A percentile compares a stretch with the other conserved stretches of the same genome.
Conservation (phyloP, 345 rosid species). For the Eucalyptus dawsonii region DNA sequence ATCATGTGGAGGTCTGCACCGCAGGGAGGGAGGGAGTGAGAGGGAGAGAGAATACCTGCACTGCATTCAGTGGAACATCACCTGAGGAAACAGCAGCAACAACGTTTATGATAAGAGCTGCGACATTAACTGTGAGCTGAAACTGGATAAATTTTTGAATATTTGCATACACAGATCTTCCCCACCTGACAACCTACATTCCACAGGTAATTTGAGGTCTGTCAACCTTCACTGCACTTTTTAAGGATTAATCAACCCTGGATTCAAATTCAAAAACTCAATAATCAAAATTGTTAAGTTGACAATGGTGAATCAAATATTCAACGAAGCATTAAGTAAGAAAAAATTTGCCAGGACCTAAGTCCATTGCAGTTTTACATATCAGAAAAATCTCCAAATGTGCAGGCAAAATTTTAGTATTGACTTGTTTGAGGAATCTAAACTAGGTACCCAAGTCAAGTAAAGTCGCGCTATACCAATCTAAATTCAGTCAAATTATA, state of each 20-base stretch:
- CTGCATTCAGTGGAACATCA: constrained; percentile 94
- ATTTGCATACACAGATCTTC: constrained; percentile 96
- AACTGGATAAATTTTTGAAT: constrained; percentile 98
- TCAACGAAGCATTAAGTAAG: background rate
- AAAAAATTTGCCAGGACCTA: background rate
- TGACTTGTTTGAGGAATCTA: background rate
- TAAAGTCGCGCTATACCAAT: accelerated
- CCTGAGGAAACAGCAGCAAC: constrained; percentile 93
- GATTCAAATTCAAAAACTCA: accelerated
- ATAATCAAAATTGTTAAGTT: background rate
- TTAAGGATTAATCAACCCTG: background rate
- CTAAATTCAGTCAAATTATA: background rate
- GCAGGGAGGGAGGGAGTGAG: background rate
- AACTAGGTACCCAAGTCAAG: background rate
- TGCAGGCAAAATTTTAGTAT: background rate
- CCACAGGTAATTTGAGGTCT: background rate
- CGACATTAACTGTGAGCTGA: constrained; percentile 94
- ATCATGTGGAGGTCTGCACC: background rate
- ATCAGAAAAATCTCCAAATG: background rate
- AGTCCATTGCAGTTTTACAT: background rate
- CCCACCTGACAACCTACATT: constrained; percentile 90
- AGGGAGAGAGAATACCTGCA: constrained; percentile 47
- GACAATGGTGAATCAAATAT: background rate
- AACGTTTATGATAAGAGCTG: constrained; percentile 85
- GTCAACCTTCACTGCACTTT: background rate